Evolutionary conservation across 495 filamentous ascomycete genomes (phyloP), one percentile per base, ranked within the genome.

Genomic region (Pyrenula massariospora): DNA sequence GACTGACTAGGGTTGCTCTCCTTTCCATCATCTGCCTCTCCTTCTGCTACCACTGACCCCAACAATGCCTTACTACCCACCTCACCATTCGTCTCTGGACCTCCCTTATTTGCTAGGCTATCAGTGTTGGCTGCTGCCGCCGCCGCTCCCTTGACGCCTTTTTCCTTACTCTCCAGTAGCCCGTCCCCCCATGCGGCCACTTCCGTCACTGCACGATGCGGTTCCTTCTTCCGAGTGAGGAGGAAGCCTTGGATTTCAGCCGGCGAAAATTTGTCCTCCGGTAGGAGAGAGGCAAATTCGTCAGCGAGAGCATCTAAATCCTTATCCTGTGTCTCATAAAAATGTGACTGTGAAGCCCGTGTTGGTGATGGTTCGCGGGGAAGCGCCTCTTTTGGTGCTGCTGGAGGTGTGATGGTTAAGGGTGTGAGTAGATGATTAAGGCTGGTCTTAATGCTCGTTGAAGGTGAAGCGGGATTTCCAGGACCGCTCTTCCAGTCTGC

Each of bases 171-270:
- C 31, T 5, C 15, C 5, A 52, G 50, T 8, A 21, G 19, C 8
- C 19, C 50, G 20, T 52, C 50, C 20, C 50, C 8, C 86, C 86
- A 89, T 12, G 24, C 60, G 22, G 67, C 74, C 0, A 78, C 78
- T 58, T 82, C 76, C 19, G 64, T 66, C n/a, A 85, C 57, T 24
- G 86, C 84, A 52, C 69, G 69, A 31, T 71, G 66, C 15, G 86
- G 84, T 47, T 73, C 71, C 12, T 79, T 73, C 25, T 80, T 76
- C 61, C 80, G 67, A 19, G 72, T 72, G 48, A 85, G 74, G 10
- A 88, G 68, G 59, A 75, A 86, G 0, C 77, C 81, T 63, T 88
- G 84, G n/a, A 89, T 66, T 56, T 87, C 80, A 10, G 84, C 84
- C 12, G 84, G 83, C 0, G 83, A 84, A 56, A 87, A 81, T 2